These are phyloP conservation scores for Boletus sp. DNA, from an alignment of 768 basidiomycete genomes.

Conservation along the genomic window DNA sequence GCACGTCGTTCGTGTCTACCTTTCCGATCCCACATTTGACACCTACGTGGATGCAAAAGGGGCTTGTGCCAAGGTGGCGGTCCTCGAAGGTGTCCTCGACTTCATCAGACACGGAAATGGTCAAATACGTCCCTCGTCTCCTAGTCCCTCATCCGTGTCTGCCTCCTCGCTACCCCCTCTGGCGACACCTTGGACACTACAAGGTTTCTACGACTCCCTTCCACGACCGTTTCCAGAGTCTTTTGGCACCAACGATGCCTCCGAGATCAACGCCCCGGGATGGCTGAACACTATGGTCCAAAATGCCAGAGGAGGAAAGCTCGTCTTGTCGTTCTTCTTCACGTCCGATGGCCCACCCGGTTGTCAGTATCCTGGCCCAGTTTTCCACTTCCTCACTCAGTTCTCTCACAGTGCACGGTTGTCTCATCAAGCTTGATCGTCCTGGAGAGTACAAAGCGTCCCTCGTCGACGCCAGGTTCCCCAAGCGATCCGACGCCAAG, in stretches of 20 bases:
- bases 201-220: conserved; percentile 60
- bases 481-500: conserved; percentile 63
- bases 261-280: conserved; percentile 51
- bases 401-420: conserved; percentile 50
- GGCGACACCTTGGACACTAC: conserved; percentile 39
- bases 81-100: conserved; percentile 52
- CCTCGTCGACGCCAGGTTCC: conserved; percentile 58
- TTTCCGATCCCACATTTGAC: conserved; percentile 44
- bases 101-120: conserved; percentile 58
- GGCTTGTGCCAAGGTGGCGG: conserved; percentile 52
- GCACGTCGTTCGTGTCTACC: conserved; percentile 49
- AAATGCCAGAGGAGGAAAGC: conserved; percentile 47
- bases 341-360: conserved; percentile 39
- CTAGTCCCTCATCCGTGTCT: conserved; percentile 2
- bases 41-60: conserved; percentile 44
- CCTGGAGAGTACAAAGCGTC: conserved; percentile 52
- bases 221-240: conserved; percentile 60
- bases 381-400: conserved; percentile 1
- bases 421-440: conserved; percentile 55
- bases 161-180: conserved; percentile 3
- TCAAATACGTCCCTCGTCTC: conserved; percentile 38
- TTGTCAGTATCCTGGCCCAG: conserved; percentile 37
- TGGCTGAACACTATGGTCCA: conserved; percentile 54
- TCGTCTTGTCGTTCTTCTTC: conserved; percentile 44
- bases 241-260: conserved; percentile 41